phyloP scores from a whole-genome alignment of 106 monocot genomes.

The Acorus calamus region DNA sequence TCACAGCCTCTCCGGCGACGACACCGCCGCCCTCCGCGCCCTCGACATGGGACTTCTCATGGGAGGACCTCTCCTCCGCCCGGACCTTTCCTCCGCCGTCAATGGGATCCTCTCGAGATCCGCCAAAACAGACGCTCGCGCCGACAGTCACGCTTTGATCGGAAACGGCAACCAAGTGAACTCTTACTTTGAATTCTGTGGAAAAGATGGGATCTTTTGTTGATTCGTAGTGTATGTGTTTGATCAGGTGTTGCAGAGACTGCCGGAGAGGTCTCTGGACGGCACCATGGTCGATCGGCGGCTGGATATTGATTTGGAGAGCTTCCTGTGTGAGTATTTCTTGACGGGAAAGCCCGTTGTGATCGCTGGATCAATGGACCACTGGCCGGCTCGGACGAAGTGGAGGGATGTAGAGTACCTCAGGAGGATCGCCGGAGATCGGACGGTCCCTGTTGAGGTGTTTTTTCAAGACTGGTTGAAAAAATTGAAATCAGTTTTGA shows the following conservation, averaged over 20 bases:
- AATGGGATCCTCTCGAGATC: constrained; percentile 8
- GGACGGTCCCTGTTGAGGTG: constrained; percentile 43
- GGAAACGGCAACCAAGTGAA: no score
- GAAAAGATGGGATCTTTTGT: no score
- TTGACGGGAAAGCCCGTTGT: constrained; percentile 42
- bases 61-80: constrained; percentile 46
- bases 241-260: constrained; percentile 29
- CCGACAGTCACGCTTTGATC: no score
- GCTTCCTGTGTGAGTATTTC: constrained; percentile 52
- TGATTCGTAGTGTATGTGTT: no score
- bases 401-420: constrained; percentile 62
- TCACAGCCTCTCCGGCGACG: constrained; percentile 24
- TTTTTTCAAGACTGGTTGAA: not conserved
- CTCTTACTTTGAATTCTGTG: no score
- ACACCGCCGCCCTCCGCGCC: constrained; percentile 30
- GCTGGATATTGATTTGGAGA: constrained; percentile 38
- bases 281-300: constrained; percentile 35
- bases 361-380: constrained; percentile 45
- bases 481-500: not conserved
- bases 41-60: constrained; percentile 71
- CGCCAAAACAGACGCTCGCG: not conserved
- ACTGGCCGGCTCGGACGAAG: constrained; percentile 62
- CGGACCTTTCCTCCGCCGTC: constrained; percentile 32
- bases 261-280: constrained; percentile 42
- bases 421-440: constrained; percentile 49